phyloP scores from a whole-genome alignment of 192 early-diverging fungal species.

The Gryganskiella cystojenkinii region DNA sequence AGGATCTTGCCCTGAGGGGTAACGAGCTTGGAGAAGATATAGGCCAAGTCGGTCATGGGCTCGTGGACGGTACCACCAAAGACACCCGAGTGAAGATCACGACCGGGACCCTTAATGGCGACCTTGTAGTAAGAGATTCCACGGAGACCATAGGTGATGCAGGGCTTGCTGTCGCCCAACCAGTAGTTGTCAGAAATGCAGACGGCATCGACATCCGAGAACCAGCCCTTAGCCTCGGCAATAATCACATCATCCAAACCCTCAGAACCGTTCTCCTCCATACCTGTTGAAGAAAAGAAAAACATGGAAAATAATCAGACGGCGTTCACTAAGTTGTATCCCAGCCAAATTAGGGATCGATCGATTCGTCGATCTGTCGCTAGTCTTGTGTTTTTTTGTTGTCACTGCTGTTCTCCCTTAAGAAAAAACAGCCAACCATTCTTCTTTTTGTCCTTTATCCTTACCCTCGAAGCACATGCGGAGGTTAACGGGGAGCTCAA shows the following conservation, averaged over 20 bases:
- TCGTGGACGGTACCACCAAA: constrained; percentile 96
- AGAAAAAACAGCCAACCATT: neutral
- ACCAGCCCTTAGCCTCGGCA: constrained; percentile 89
- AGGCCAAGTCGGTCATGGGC: constrained; percentile 96
- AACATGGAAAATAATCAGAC: neutral
- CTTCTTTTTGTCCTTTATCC: constrained; percentile 66
- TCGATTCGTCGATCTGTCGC: no score
- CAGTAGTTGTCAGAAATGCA: constrained; percentile 99
- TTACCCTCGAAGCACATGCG: constrained; percentile 99
- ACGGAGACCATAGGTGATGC: constrained; percentile 97
- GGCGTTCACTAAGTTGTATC: no score
- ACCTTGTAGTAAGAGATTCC: constrained; percentile 76
- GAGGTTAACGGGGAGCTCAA: constrained; percentile 95
- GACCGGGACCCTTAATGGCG: constrained; percentile 81
- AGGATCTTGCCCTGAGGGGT: constrained; percentile 88
- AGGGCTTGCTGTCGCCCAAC: constrained; percentile 95
- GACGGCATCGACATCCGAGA: constrained; percentile 93
- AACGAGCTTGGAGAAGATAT: constrained; percentile 87
- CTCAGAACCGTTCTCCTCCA: constrained; percentile 86
- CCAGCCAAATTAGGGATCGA: no score
- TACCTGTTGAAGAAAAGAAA: constrained; percentile 33
- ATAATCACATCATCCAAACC: constrained; percentile 93
- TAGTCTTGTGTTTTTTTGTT: no score
- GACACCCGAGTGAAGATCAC: constrained; percentile 97
- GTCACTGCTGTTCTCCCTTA: no score